phyloP scores from a whole-genome alignment of 179 eudicot species.

The Pouteria campechiana region DNA sequence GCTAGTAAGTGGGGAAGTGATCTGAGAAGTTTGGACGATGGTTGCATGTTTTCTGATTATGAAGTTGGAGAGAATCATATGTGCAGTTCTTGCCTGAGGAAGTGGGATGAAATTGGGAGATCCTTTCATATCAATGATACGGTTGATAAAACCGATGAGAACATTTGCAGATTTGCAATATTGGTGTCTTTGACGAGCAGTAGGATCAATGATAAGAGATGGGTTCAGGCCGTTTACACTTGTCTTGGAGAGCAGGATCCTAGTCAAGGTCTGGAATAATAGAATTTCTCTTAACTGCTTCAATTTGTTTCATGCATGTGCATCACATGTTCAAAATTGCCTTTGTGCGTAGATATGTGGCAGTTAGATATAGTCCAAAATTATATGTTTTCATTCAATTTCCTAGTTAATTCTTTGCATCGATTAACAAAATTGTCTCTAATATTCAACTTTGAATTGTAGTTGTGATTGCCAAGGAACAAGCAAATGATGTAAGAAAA shows the following conservation, averaged over 20 bases:
- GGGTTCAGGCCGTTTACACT: constrained; percentile 18
- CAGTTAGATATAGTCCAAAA: too few relatives aligned
- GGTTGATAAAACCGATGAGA: not conserved
- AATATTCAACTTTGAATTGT: too few relatives aligned
- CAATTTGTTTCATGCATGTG: too few relatives aligned
- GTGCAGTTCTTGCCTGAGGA: constrained; percentile 16
- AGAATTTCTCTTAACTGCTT: too few relatives aligned
- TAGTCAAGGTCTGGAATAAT: constrained; percentile 6
- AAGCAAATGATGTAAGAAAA: too few relatives aligned
- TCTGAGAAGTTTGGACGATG: constrained; percentile 8
- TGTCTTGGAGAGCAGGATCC: constrained; percentile 20
- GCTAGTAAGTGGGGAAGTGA: constrained; percentile 4
- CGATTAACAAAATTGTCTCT: too few relatives aligned
- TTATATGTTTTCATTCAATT: too few relatives aligned
- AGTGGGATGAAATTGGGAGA: constrained; percentile 17
- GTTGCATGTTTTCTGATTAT: constrained; percentile 14
- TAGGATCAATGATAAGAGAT: constrained; percentile 12
- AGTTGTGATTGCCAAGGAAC: too few relatives aligned
- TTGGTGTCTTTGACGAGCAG: constrained; percentile 25
- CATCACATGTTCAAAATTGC: too few relatives aligned
- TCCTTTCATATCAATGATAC: not conserved
- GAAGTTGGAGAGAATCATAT: not conserved
- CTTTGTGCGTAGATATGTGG: too few relatives aligned
- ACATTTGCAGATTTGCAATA: constrained; percentile 26
- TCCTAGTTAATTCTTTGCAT: too few relatives aligned